These are phyloP conservation scores for Ettlia oleoabundans DNA, from an alignment of 139 green algal genomes.

Conservation along the genomic window DNA sequence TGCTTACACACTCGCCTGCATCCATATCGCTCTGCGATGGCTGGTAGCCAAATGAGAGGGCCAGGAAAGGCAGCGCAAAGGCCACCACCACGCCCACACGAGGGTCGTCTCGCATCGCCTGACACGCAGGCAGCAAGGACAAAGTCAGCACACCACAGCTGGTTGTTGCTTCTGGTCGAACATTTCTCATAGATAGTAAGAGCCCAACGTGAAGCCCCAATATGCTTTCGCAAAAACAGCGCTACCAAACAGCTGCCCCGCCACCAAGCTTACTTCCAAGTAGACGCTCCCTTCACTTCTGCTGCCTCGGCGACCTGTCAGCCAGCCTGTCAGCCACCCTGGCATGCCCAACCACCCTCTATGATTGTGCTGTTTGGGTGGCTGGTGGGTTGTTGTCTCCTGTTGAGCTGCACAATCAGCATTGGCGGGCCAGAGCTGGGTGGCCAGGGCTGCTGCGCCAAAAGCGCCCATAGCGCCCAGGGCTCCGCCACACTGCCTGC, in stretches of 20 bases:
- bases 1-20: not conserved
- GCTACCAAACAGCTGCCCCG: not conserved
- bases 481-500: not conserved
- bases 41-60: constrained; percentile 41
- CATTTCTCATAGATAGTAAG: too few species aligned
- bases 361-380: not conserved
- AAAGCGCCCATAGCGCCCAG: not conserved
- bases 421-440: not conserved
- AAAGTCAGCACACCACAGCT: too few species aligned
- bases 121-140: not conserved
- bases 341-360: not conserved
- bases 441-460: not conserved
- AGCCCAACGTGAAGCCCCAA: not conserved
- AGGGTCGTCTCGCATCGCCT: constrained; percentile 13
- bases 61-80: constrained; percentile 41
- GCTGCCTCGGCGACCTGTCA: not conserved
- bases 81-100: constrained; percentile 45
- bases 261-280: not conserved
- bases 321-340: constrained; percentile 8
- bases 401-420: not conserved
- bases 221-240: not conserved
- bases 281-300: not conserved
- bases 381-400: not conserved
- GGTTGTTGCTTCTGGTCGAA: too few species aligned
- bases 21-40: constrained; percentile 21